Conservation (phyloP, 1,284 basidiomycete genomes). For the Trametes versicolor region DNA sequence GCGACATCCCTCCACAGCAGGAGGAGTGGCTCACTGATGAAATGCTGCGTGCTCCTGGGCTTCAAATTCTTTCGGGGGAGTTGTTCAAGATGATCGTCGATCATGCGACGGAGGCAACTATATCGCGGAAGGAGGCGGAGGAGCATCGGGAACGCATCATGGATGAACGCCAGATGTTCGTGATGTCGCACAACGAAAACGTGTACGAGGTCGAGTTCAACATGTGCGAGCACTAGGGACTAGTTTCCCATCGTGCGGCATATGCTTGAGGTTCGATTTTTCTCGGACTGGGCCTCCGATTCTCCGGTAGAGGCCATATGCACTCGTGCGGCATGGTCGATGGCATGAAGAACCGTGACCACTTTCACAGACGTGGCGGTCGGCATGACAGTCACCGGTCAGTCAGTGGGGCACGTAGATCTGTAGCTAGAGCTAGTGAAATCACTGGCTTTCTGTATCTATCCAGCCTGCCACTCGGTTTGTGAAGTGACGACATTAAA, state of each 20-base stretch:
- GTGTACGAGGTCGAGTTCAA: constrained; percentile 31
- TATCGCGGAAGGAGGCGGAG: constrained; percentile 24
- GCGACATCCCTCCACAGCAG: constrained; percentile 21
- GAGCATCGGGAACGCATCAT: constrained; percentile 26
- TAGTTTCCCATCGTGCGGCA: too few relatives aligned
- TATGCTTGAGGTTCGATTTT: neutral
- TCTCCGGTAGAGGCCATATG: too few relatives aligned
- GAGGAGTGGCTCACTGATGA: constrained; percentile 12
- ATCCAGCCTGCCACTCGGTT: too few relatives aligned
- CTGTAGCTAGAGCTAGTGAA: too few relatives aligned
- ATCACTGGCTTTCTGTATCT: too few relatives aligned
- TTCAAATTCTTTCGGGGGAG: constrained; percentile 19
- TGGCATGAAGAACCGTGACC: too few relatives aligned
- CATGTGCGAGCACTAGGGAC: constrained; percentile 28
- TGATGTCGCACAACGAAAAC: constrained; percentile 18
- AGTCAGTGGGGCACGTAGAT: too few relatives aligned
- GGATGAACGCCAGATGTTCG: constrained; percentile 27
- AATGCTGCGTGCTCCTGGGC: neutral
- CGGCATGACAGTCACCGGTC: too few relatives aligned
- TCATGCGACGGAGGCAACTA: neutral
- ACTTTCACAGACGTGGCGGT: too few relatives aligned
- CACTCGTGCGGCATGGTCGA: too few relatives aligned
- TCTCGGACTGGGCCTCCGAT: too few relatives aligned
- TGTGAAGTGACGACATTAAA: too few relatives aligned
- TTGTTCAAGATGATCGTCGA: constrained; percentile 18